Base-by-base conservation (phyloP, 2,329 filamentous ascomycete species). In the Fusarium robinianum region DNA sequence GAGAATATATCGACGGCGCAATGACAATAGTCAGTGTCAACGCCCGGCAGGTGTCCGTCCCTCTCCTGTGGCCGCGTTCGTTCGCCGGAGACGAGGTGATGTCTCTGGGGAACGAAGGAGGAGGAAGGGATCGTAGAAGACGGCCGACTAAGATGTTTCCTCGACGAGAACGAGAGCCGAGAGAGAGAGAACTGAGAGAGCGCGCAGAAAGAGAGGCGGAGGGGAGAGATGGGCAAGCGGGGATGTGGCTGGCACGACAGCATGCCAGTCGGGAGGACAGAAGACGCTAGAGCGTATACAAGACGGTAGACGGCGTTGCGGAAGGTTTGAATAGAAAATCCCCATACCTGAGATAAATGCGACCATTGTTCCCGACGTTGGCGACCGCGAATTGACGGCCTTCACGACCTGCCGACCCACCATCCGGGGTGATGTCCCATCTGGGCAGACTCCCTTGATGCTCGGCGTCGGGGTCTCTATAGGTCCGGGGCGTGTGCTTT, bases 341-440 rank as follows among this genome's bases (percentile, higher is more conserved):
- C n/a, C 44, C 44, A 39, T 81, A 91, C 86, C 86, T 87, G 56
- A 92, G 66, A 67, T 90, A 92, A 67, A 92, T 88, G 64, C 84
- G 83, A 25, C 88, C 88, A 68, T 90, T 90, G 64, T 90, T 88
- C 16, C 87, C 87, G 47, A 92, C 87, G 66, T 90, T 91, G 36
- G 85, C 83, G 41, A 92, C 88, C 3, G 86, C 84, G 64, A 92
- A 91, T 61, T 88, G 83, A 41, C 85, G 79, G 34, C 83, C 84
- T 63, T 84, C 81, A 47, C 84, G 77, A 22, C 80, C 78, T 41
- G 75, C 79, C 32, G 82, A 80, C 44, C 75, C 70, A 46, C 78
- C 78, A 60, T 88, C 85, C 8, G 79, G 75, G n/a, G 74, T 70
- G 44, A 82, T 71, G 40, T 82, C 79, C 58, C 71, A 73, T 61